Evolutionary conservation across 2,329 filamentous ascomycete species (phyloP), one percentile per base, ranked within the genome.

Genomic region (Cytospora mali): DNA sequence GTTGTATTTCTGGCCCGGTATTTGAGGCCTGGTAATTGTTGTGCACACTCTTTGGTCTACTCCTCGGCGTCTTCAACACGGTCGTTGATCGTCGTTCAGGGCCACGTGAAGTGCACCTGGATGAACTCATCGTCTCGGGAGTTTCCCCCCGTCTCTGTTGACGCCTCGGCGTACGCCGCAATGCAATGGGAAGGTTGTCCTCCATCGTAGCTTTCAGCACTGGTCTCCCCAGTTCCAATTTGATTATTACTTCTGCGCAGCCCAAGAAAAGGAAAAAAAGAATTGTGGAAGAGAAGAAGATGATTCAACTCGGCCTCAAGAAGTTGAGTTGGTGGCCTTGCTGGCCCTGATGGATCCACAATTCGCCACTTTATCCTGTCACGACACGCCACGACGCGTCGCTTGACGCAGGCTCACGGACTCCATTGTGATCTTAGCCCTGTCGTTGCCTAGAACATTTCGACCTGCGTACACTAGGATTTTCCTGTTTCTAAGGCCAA

Each of bases 101-200:
- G 21, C n/a, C 42, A 21, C 42, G 42, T 46, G 42, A 10, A 46
- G 42, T 46, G n/a, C n/a, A 46, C 7, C 13, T 21, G 25, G 29
- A 14, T 5, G 54, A 14, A 55, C 33, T 49, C n/a, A 48, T 49
- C 9, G 56, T 55, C 28, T 49, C 46, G 39, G 18, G 6, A 10
- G 6, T 23, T 31, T 28, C 55, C 5, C 18, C 51, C 18, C 42
- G 42, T 28, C 48, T 42, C 21, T 29, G 33, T 28, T 39, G 35
- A 1, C 48, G 56, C 31, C 62, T 54, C 13, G 59, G 62, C 21
- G 59, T 62, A n/a, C 58, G 55, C 48, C 62, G 28, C 18, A 66
- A 33, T 18, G 58, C 62, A 21, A 66, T 23, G n/a, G 62, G 48
- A 23, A 46, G 18, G 4, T 54, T 57, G 31, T 16, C 25, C 14